Percentiles rank a stretch among this genome's conserved stretches.
phyloP scores from a whole-genome alignment of 163 green algal genomes.

The Chloroidium sp. region DNA sequence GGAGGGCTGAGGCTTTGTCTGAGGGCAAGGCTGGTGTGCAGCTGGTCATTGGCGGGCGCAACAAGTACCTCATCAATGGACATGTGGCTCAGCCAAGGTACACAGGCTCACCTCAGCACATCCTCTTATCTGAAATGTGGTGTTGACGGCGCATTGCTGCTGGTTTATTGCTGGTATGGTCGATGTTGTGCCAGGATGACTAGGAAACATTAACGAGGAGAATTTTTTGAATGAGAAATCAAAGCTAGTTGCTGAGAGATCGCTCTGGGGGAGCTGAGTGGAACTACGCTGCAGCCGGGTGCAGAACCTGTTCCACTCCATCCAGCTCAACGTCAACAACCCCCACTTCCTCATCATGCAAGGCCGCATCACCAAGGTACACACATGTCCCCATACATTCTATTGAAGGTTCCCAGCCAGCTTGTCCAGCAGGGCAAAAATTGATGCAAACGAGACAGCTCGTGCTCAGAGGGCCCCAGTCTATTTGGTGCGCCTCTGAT shows the following conservation, averaged over 20 bases:
- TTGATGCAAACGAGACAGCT: too few species aligned
- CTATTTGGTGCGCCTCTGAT: too few species aligned
- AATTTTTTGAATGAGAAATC: too few species aligned
- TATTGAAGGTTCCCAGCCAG: too few species aligned
- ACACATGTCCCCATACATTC: not conserved
- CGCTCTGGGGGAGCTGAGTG: not conserved
- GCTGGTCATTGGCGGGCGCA: constrained; percentile 91
- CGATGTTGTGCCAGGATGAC: too few species aligned
- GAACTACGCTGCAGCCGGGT: constrained; percentile 60
- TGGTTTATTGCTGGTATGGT: too few species aligned
- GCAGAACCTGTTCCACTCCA: constrained; percentile 97
- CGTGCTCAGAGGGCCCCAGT: too few species aligned
- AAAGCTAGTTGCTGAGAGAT: too few species aligned
- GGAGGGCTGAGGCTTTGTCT: not conserved
- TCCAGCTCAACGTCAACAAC: constrained; percentile 99
- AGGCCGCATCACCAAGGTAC: constrained; percentile 92
- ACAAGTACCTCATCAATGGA: constrained; percentile 99
- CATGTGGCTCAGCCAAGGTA: constrained; percentile 71
- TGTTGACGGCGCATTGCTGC: too few species aligned
- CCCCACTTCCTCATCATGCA: constrained; percentile 99
- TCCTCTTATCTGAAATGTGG: not conserved
- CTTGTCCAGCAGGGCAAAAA: too few species aligned
- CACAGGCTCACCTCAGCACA: not conserved
- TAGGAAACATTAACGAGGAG: too few species aligned
- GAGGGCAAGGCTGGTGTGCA: constrained; percentile 29